phyloP scores from a whole-genome alignment of 2,329 filamentous ascomycete species.

The Amesomyces nigricolor region DNA sequence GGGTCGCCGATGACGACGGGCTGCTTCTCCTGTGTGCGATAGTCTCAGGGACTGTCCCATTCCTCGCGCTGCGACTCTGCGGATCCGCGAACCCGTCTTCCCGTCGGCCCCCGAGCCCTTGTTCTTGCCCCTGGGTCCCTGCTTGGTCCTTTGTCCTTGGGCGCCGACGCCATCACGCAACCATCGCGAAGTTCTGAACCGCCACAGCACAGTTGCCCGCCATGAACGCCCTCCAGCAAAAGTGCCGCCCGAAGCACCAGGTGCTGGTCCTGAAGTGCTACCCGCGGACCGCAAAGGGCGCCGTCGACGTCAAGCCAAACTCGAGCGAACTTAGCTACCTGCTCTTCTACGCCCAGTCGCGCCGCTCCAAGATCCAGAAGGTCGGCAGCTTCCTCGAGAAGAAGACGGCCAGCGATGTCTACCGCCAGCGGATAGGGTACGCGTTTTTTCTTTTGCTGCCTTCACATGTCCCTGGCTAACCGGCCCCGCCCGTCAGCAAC shows the following conservation, averaged over 20 bases:
- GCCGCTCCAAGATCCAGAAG: slow-evolving; percentile 92
- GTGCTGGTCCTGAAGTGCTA: slow-evolving; percentile 95
- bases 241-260: slow-evolving; percentile 89
- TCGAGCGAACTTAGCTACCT: slow-evolving; percentile 95
- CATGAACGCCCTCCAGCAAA: slow-evolving; percentile 62
- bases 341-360: slow-evolving; percentile 92
- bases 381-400: slow-evolving; percentile 92
- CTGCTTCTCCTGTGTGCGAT: neutral
- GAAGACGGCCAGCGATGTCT: slow-evolving; percentile 87
- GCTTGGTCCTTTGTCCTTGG: neutral
- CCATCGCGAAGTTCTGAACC: neutral
- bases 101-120: neutral
- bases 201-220: slow-evolving; percentile 22
- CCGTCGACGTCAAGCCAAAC: slow-evolving; percentile 90
- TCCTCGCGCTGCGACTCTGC: neutral
- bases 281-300: slow-evolving; percentile 83
- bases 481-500: slow-evolving; percentile 50
- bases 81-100: neutral
- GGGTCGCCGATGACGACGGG: slow-evolving; percentile 7
- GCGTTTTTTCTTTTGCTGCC: slow-evolving; percentile 18
- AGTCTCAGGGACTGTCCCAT: neutral
- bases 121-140: neutral
- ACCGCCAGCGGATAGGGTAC: slow-evolving; percentile 79
- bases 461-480: neutral
- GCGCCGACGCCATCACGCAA: neutral